phyloP scores from a whole-genome alignment of 805 yeast species.

The Cephaloascus albidus region DNA sequence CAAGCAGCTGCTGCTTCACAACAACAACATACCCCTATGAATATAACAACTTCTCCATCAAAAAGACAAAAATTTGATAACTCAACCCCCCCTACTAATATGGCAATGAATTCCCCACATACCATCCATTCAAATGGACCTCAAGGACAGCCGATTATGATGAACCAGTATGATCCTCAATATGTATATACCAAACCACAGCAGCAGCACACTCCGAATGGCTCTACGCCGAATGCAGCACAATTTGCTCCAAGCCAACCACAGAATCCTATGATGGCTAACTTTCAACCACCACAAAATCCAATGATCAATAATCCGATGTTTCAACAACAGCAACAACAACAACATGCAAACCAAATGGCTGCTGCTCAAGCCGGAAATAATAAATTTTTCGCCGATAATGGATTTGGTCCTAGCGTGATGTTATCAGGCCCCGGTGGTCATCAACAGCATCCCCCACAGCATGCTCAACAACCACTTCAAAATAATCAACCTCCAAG shows the following conservation, averaged over 20 bases:
- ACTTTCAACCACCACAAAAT: slow-evolving; percentile 8
- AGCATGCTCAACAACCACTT: slow-evolving; percentile 8
- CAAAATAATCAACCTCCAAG: slow-evolving; percentile 1
- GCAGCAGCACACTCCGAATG: slow-evolving; percentile 2
- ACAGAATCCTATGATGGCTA: slow-evolving; percentile 10
- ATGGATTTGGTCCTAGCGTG: slow-evolving; percentile 3
- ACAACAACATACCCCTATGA: slow-evolving; percentile 7
- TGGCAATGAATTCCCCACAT: background rate
- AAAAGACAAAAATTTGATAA: background rate
- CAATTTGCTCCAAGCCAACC: slow-evolving; percentile 5
- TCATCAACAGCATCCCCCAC: slow-evolving; percentile 6
- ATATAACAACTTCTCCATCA: background rate
- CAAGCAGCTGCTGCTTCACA: slow-evolving; percentile 19
- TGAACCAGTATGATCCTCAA: slow-evolving; percentile 3
- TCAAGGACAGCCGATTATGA: slow-evolving; percentile 3
- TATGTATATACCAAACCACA: slow-evolving; percentile 2
- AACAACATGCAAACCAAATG: slow-evolving; percentile 5
- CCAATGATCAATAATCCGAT: slow-evolving; percentile 19
- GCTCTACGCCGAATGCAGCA: background rate
- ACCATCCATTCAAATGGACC: slow-evolving; percentile 1
- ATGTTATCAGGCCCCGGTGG: slow-evolving; percentile 6
- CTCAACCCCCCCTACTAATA: slow-evolving; percentile 3
- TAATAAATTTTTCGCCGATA: slow-evolving; percentile 21
- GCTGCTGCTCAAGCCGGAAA: slow-evolving; percentile 19
- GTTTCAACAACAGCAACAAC: slow-evolving; percentile 15